A percentile compares a stretch with the other conserved stretches of the same genome.
phyloP scores from a whole-genome alignment of 306 rosid genomes.

The Lupinus albus region DNA sequence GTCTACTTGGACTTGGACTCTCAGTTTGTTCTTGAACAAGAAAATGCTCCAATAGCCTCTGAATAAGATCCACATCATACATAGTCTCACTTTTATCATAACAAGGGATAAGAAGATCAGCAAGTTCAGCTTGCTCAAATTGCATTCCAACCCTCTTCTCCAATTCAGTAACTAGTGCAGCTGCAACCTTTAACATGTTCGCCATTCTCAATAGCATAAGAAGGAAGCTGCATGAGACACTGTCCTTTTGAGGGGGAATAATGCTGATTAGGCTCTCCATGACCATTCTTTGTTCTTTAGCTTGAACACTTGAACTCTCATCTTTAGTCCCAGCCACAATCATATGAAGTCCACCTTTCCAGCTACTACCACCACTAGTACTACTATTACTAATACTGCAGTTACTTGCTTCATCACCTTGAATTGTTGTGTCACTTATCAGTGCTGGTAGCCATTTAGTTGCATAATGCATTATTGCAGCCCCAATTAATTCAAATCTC shows the following conservation, averaged over 20 bases:
- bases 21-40: conserved; percentile 91
- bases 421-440: conserved; percentile 44
- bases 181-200: conserved; percentile 84
- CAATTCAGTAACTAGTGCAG: conserved; percentile 85
- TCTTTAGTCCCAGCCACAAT: conserved; percentile 65
- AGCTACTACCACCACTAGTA: conserved; percentile 48
- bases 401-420: conserved; percentile 66
- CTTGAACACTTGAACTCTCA: conserved; percentile 60
- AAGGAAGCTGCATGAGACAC: conserved; percentile 92
- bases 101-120: conserved; percentile 82
- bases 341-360: conserved; percentile 91
- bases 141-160: conserved; percentile 99
- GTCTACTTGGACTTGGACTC: conserved; percentile 51
- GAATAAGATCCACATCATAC: conserved; percentile 93
- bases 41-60: conserved; percentile 93
- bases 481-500: conserved; percentile 83
- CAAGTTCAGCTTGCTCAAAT: conserved; percentile 82
- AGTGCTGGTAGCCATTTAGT: conserved; percentile 85
- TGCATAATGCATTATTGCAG: conserved; percentile 80
- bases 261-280: conserved; percentile 93
- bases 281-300: conserved; percentile 85
- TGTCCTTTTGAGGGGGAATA: conserved; percentile 92
- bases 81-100: conserved; percentile 68
- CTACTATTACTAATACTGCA: conserved; percentile 52
- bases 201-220: conserved; percentile 90